phyloP scores from a whole-genome alignment of 805 yeast genomes.

The Metschnikowia borealis region DNA sequence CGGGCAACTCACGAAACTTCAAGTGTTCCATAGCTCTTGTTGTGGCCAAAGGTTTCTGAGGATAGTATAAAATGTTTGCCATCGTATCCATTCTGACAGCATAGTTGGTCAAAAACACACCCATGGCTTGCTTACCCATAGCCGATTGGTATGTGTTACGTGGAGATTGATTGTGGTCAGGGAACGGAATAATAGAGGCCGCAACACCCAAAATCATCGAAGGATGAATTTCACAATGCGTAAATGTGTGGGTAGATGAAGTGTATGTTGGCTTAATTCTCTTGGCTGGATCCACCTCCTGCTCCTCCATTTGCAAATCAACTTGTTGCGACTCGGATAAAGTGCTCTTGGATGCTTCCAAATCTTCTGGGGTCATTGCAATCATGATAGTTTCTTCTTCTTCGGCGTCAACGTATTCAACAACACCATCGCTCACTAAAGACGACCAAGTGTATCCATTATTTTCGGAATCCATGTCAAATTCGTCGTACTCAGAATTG shows the following conservation, averaged over 20 bases:
- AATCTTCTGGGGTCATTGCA: constrained; percentile 98
- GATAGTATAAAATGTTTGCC: constrained; percentile 97
- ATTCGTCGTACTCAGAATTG: constrained; percentile 60
- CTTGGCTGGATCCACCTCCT: constrained; percentile 68
- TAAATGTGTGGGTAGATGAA: constrained; percentile 69
- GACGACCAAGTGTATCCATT: constrained; percentile 76
- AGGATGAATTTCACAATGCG: constrained; percentile 99
- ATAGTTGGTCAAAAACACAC: constrained; percentile 93
- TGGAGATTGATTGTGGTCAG: constrained; percentile 98
- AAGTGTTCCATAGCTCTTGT: constrained; percentile 97
- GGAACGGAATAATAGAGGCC: constrained; percentile 98
- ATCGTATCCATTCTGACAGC: constrained; percentile 98
- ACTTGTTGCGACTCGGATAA: constrained; percentile 40
- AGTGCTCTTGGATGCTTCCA: constrained; percentile 57
- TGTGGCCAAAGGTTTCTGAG: constrained; percentile 97
- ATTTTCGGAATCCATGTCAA: constrained; percentile 46
- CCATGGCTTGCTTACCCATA: constrained; percentile 99
- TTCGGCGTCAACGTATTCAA: constrained; percentile 97
- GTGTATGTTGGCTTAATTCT: constrained; percentile 70
- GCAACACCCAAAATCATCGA: constrained; percentile 98
- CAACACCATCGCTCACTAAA: constrained; percentile 77
- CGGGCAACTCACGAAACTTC: constrained; percentile 96
- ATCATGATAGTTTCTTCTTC: constrained; percentile 98
- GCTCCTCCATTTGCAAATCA: constrained; percentile 40
- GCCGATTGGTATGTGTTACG: constrained; percentile 99